Percentiles rank a stretch among this genome's conserved stretches.
These are phyloP conservation scores for Lobosporangium transversale DNA, from an alignment of 192 early-diverging fungal species.

Conservation along the genomic window DNA sequence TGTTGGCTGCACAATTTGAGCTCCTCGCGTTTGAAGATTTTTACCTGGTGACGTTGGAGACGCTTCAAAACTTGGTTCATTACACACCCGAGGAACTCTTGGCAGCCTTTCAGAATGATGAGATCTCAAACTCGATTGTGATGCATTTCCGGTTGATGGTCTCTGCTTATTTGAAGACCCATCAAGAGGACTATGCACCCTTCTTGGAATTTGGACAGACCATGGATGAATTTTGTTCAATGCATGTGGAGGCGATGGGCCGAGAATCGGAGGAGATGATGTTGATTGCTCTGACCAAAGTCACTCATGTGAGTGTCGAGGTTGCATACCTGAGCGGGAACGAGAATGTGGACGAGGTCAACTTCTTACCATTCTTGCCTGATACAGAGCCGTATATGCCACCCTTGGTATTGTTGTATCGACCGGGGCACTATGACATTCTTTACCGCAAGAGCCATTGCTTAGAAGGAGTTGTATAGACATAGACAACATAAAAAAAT, in stretches of 20 bases:
- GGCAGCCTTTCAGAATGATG: slow-evolving; percentile 62
- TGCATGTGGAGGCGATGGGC: slow-evolving; percentile 68
- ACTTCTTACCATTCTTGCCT: slow-evolving; percentile 80
- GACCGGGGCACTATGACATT: slow-evolving; percentile 82
- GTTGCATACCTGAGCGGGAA: slow-evolving; percentile 78
- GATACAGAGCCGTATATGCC: slow-evolving; percentile 55
- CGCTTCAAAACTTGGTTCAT: slow-evolving; percentile 41
- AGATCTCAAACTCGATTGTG: slow-evolving; percentile 68
- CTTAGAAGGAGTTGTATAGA: slow-evolving; percentile 41
- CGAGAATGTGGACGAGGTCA: slow-evolving; percentile 60
- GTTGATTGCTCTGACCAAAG: slow-evolving; percentile 78
- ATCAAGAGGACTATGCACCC: slow-evolving; percentile 66
- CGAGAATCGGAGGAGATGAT: slow-evolving; percentile 84
- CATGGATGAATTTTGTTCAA: slow-evolving; percentile 65
- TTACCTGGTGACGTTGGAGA: slow-evolving; percentile 60
- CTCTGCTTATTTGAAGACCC: slow-evolving; percentile 64
- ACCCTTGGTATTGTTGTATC: slow-evolving; percentile 60
- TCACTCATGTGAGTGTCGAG: slow-evolving; percentile 67
- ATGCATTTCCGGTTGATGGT: slow-evolving; percentile 66
- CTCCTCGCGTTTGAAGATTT: slow-evolving; percentile 64
- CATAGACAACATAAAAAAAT: neutral
- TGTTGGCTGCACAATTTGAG: slow-evolving; percentile 59
- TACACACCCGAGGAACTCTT: slow-evolving; percentile 52
- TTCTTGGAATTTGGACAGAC: slow-evolving; percentile 65
- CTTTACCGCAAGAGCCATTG: slow-evolving; percentile 65